Conservation (phyloP, 352 stramenopile species). For the Phytopythium boreale region DNA sequence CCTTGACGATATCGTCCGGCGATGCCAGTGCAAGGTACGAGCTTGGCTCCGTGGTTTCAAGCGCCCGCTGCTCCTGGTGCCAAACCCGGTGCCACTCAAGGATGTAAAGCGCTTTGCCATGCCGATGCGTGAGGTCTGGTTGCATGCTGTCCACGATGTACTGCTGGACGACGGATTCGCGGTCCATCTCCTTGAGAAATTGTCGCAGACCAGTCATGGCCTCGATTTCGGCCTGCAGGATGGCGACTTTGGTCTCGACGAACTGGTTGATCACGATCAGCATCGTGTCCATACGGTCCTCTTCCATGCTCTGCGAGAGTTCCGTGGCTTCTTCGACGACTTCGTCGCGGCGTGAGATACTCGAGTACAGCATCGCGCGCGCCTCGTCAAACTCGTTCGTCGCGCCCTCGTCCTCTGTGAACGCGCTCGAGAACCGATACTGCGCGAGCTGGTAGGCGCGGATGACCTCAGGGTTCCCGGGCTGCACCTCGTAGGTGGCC, state of each 20-base stretch:
- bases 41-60: slow-evolving; percentile 33
- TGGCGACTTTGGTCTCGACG: slow-evolving; percentile 80
- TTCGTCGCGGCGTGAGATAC: slow-evolving; percentile 73
- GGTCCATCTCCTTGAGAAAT: slow-evolving; percentile 72
- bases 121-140: slow-evolving; percentile 73
- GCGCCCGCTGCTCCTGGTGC: slow-evolving; percentile 47
- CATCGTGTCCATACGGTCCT: slow-evolving; percentile 82
- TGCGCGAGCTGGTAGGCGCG: slow-evolving; percentile 61
- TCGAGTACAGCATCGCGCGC: slow-evolving; percentile 40
- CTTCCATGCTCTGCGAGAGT: slow-evolving; percentile 74
- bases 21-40: slow-evolving; percentile 44
- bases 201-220: slow-evolving; percentile 60
- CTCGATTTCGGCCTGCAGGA: slow-evolving; percentile 80
- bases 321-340: slow-evolving; percentile 81
- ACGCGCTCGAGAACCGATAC: slow-evolving; percentile 59
- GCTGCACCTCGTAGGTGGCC: slow-evolving; percentile 76
- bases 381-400: slow-evolving; percentile 63
- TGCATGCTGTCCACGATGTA: slow-evolving; percentile 84
- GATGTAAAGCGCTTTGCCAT: slow-evolving; percentile 72
- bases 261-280: slow-evolving; percentile 85
- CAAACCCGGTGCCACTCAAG: slow-evolving; percentile 80
- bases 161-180: slow-evolving; percentile 83
- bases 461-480: slow-evolving; percentile 72
- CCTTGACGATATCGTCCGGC: slow-evolving; percentile 41
- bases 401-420: slow-evolving; percentile 58